A percentile compares a stretch with the other conserved stretches of the same genome.
These are phyloP conservation scores for Clarireedia hainanense DNA, from an alignment of 2,329 filamentous ascomycete genomes.

Conservation along the genomic window DNA sequence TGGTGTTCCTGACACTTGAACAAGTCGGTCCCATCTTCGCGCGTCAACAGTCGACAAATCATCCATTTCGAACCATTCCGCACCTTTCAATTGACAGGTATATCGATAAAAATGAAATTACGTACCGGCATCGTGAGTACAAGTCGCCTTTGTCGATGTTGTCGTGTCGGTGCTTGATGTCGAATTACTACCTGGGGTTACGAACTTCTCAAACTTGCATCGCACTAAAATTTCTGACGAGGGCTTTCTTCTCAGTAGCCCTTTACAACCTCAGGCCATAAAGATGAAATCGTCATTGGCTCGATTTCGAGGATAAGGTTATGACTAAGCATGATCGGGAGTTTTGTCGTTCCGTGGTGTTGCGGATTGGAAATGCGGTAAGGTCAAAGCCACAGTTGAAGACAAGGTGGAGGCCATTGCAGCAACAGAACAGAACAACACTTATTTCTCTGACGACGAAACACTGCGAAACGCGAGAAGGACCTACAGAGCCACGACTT, in stretches of 20 bases:
- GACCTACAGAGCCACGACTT: not conserved
- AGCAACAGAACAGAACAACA: too few species aligned
- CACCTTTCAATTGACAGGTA: not conserved
- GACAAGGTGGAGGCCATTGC: not conserved
- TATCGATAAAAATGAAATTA: conserved; percentile 18
- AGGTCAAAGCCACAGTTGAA: conserved; percentile 3
- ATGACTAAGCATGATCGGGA: conserved; percentile 7
- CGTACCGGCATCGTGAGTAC: conserved; percentile 48
- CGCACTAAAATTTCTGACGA: conserved; percentile 7
- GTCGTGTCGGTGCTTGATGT: conserved; percentile 6
- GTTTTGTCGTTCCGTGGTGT: not conserved
- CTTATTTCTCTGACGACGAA: not conserved
- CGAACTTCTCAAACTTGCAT: not conserved
- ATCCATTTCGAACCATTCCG: not conserved
- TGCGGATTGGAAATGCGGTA: conserved; percentile 8
- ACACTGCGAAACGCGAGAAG: not conserved
- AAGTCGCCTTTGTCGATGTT: conserved; percentile 28
- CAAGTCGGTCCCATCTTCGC: not conserved
- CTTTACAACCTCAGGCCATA: not conserved
- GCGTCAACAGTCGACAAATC: not conserved
- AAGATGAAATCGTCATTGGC: not conserved
- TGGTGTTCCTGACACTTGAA: not conserved
- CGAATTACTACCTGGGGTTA: not conserved
- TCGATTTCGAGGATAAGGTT: not conserved
- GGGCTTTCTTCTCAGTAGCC: conserved; percentile 11